Evolutionary conservation across 768 basidiomycete genomes (phyloP), one percentile per base, ranked within the genome.

Genomic region (Favolaschia claudopus): DNA sequence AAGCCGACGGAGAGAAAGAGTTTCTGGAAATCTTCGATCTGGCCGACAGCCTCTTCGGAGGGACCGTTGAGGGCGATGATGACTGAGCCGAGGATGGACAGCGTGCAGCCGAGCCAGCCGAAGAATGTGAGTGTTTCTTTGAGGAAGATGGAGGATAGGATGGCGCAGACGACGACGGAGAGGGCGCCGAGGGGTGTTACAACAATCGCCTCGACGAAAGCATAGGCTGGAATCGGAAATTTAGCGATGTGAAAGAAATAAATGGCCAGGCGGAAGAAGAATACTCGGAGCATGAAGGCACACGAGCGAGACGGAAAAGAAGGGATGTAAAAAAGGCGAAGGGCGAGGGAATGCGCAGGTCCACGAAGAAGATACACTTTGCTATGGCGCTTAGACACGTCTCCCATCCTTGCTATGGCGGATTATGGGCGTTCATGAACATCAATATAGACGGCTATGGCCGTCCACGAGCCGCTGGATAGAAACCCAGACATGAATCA

Each of bases 101-200:
- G 83, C 15, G 78, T 85, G 73, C 95, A 97, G 19, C 95, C 96
- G 61, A 99, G 81, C 95, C 96, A 98, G 45, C 97, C 96, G 71
- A 99, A 99, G 75, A 98, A 93, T 32, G 89, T 92, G 39, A 99
- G 84, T 51, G 82, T 93, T 73, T 98, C 96, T 44, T 96, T 88
- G 67, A 99, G 89, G 78, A 99, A 93, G 63, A 96, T 80, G 28
- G 93, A 95, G 7, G 96, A 96, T 17, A 98, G 78, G 31, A 96
- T 91, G 46, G 96, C 95, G 72, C 89, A 96, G 63, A 99, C 82
- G 64, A 99, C 97, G 65, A 99, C 97, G 19, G 95, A 95, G 52
- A 99, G 85, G 8, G 96, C 95, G 37, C 96, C 96, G 67, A 99
- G 85, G 3, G 96, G 97, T 34, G 96, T 99, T 88, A 99, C 97